Evolutionary conservation across 257 asterid genomes (phyloP), one percentile per base, ranked within the genome.

Genomic region (Voacanga thouarsii): DNA sequence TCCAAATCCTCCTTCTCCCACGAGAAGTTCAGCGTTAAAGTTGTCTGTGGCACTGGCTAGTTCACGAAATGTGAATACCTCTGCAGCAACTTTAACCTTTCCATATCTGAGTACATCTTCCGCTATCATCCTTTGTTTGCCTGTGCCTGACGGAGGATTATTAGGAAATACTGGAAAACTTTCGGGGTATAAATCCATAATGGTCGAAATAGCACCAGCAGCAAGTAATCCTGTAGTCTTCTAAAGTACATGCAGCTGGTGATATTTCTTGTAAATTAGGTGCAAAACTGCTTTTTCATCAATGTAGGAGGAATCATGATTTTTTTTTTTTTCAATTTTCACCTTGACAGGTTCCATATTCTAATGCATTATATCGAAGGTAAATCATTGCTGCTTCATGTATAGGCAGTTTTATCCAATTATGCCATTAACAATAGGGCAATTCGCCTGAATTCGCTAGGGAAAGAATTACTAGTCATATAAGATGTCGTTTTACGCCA

Each of bases 1-100:
- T 59, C 97, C 99, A 28, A 92, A 94, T 71, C 96, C 96, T 71
- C 99, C 99, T 85, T 92, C 94, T 6, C 97, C 97, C 12, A 94
- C 84, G 5, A 90, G 85, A 47, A 88, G 76, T 9, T 91, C 96
- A n/a, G 97, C 88, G 45, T 89, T 89, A 83, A 94, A 94, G 75
- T 91, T 92, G 68, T 94, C 92, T 5, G 97, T 92, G 5, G 97
- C 94, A 44, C 37, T 72, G 21, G 97, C 99, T 11, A 92, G 80
- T 66, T 92, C 99, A 0, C 96, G 90, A 78, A 94, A 94, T 56
- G 97, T 88, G 84, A 90, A 90, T 45, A 90, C 90, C 81, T 90
- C 94, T 16, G 95, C 90, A 7, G 95, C 89, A 71, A 85, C 83
- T 79, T 81, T 81, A 61, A 65, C 79, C 19, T 81, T 66, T 28